Conservation (phyloP, 129 eudicot genomes). For the Flaveria ramosissima region DNA sequence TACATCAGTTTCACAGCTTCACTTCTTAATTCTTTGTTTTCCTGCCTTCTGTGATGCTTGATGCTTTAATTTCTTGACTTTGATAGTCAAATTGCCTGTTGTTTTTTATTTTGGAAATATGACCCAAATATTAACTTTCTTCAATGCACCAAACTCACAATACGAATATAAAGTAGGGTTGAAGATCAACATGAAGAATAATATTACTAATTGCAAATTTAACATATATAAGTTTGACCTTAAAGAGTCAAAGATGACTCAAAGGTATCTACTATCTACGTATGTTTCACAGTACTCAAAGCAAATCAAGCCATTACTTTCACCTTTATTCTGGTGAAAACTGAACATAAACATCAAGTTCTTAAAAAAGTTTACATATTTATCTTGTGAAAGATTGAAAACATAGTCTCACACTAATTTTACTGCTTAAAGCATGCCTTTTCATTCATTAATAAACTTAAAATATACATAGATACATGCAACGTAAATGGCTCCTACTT, state of each 20-base stretch:
- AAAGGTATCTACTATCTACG: background rate
- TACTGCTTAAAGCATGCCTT: too few relatives aligned
- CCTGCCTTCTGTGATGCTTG: constrained; percentile 22
- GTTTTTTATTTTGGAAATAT: background rate
- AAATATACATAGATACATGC: too few relatives aligned
- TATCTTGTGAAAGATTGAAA: constrained; percentile 33
- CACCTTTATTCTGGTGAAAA: constrained; percentile 38
- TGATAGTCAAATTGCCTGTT: constrained; percentile 30
- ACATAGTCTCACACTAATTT: constrained; percentile 33
- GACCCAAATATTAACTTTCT: background rate
- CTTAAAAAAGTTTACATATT: constrained; percentile 28
- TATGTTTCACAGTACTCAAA: constrained; percentile 10
- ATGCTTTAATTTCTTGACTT: constrained; percentile 26
- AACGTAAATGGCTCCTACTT: too few relatives aligned
- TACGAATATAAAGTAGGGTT: constrained; percentile 1
- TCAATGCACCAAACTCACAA: background rate
- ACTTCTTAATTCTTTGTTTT: constrained; percentile 36
- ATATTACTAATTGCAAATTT: background rate
- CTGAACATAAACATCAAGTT: constrained; percentile 43
- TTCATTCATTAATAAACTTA: too few relatives aligned
- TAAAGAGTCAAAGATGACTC: background rate
- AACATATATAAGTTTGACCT: background rate
- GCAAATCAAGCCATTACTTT: constrained; percentile 27
- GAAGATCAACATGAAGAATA: constrained; percentile 2
- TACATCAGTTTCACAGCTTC: constrained; percentile 6